Evolutionary conservation across 2,329 filamentous ascomycete genomes (phyloP).

Genomic region (Knufia fluminis): DNA sequence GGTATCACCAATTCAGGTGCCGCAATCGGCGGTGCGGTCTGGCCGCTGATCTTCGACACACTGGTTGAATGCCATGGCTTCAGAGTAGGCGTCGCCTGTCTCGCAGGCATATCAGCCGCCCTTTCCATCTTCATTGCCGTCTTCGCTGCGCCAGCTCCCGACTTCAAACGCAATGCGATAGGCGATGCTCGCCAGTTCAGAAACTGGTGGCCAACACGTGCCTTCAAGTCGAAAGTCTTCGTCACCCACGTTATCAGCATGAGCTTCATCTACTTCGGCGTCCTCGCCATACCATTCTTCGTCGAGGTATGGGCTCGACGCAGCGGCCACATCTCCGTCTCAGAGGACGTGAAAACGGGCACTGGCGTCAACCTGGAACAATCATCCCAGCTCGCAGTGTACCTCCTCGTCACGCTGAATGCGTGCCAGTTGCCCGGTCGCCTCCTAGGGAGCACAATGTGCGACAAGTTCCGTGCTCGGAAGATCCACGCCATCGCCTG

Average conservation of each 20-base stretch:
- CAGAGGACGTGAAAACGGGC: background rate
- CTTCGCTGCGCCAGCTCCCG: background rate
- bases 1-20: slow-evolving; percentile 7
- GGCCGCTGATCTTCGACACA: background rate
- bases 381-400: background rate
- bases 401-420: slow-evolving; percentile 7
- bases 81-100: background rate
- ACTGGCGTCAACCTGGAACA: background rate
- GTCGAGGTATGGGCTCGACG: background rate
- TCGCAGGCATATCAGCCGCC: background rate
- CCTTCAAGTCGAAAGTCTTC: background rate
- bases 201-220: background rate
- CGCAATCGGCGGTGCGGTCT: slow-evolving; percentile 1
- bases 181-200: background rate
- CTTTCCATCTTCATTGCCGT: slow-evolving; percentile 1
- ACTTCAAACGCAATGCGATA: background rate
- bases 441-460: background rate
- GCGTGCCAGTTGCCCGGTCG: slow-evolving; percentile 5
- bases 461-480: slow-evolving; percentile 2
- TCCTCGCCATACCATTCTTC: slow-evolving; percentile 4
- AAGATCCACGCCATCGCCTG: background rate
- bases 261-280: slow-evolving; percentile 4
- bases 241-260: background rate
- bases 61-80: background rate
- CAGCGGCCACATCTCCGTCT: background rate